Evolutionary conservation across 257 asterid genomes (phyloP), one percentile per base, ranked within the genome.

Genomic region (Rehmannia glutinosa): DNA sequence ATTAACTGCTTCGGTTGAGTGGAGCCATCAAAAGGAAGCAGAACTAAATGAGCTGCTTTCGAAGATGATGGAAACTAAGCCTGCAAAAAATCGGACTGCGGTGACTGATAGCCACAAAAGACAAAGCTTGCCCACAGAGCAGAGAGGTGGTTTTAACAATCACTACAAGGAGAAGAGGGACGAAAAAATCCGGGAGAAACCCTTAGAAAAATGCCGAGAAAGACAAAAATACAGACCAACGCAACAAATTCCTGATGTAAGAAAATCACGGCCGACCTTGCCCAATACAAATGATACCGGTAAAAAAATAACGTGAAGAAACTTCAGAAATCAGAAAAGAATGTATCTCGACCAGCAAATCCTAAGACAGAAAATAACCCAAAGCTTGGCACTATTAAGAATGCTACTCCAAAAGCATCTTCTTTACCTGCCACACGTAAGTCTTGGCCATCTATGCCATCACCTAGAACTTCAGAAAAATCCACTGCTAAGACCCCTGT

Each of bases 51-150:
- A 93, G 76, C 72, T 90, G 80, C 76, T 92, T 53, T 80, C 71
- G 75, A 88, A 86, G 82, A 93, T 93, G 99, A 85, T 83, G 90
- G 96, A 93, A 77, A 88, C 92, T 6, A 90, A 85, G 77, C 90
- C 96, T 43, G 83, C 63, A 28, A 87, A 83, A 68, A 73, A 73
- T 68, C 85, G 46, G 50, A 77, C 62, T 53, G 73, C 32, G 17
- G 70, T 72, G 19, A 73, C 87, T 62, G 79, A 72, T 30, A 70
- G 77, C 62, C 72, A 65, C 70, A 82, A 84, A 74, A 75, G 81
- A 70, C 87, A 82, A 68, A 83, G 86, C 71, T 64, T 78, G 60
- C 76, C 83, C 5, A 36, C 80, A 25, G 86, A 85, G 77, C 74
- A 75, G 72, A 79, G 77, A 80, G 95, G 91, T 28, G 95, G 91